These are phyloP conservation scores for Trichoderma polysporum DNA, from an alignment of 2,329 filamentous ascomycete genomes.

Conservation along the genomic window DNA sequence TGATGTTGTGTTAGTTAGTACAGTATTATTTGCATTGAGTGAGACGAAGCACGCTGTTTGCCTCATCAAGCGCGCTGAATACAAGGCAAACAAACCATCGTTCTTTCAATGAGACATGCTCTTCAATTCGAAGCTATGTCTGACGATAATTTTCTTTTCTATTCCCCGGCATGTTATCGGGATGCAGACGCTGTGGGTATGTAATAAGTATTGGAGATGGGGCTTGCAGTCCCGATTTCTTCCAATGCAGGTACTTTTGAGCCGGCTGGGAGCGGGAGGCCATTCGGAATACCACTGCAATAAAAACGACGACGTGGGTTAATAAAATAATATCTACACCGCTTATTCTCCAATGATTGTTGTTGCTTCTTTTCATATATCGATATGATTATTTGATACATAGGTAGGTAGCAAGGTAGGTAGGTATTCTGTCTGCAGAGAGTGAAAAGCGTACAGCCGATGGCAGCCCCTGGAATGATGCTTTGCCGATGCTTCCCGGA, in stretches of 20 bases:
- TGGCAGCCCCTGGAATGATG: background rate
- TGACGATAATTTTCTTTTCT: background rate
- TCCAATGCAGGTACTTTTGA: conserved; percentile 13
- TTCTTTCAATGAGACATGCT: background rate
- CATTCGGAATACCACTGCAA: background rate
- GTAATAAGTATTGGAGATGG: background rate
- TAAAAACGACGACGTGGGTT: background rate
- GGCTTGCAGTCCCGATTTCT: conserved; percentile 4
- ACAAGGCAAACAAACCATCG: no score
- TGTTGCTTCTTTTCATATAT: background rate
- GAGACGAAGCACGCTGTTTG: background rate
- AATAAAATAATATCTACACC: background rate
- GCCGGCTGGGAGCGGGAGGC: background rate
- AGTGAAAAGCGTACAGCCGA: no score
- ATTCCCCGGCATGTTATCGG: background rate
- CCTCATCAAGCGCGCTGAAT: no score
- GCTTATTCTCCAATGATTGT: background rate
- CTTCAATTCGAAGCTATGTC: background rate
- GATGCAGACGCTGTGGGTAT: background rate
- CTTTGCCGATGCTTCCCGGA: conserved; percentile 12
- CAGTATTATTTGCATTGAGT: background rate
- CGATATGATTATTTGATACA: background rate
- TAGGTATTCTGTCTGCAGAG: no score
- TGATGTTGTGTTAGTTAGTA: no score
- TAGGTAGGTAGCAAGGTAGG: no score